phyloP scores from a whole-genome alignment of 176 grass and related monocot genomes.

The Paspalum notatum region DNA sequence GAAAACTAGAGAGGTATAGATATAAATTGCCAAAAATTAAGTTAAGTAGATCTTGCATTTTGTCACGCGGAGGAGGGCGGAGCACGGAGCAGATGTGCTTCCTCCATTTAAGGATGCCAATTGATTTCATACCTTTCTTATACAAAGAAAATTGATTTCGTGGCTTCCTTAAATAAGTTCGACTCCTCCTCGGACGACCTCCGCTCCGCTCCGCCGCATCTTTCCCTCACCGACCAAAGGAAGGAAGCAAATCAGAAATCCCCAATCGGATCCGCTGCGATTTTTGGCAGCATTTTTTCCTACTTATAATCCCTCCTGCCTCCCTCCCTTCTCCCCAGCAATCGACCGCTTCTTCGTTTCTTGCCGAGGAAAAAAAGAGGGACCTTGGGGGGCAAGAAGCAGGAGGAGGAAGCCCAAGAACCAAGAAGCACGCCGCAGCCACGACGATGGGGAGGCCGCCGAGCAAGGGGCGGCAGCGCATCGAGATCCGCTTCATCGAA shows the following conservation, averaged over 20 bases:
- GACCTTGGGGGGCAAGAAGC: not conserved
- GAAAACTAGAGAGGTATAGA: too few relatives aligned
- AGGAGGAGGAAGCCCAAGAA: not conserved
- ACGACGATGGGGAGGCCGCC: not conserved
- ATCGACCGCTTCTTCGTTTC: too few relatives aligned
- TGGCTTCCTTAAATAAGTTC: not conserved
- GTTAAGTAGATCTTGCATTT: too few relatives aligned
- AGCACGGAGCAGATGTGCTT: too few relatives aligned
- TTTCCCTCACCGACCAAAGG: not conserved
- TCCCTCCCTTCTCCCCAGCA: not conserved
- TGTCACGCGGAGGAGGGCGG: too few relatives aligned
- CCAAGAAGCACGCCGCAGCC: not conserved
- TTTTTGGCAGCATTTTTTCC: not conserved
- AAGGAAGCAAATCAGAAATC: not conserved
- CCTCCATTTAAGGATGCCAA: too few relatives aligned
- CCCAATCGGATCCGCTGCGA: not conserved
- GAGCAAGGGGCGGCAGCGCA: conserved; percentile 30
- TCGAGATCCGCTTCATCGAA: conserved; percentile 36
- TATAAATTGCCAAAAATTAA: too few relatives aligned
- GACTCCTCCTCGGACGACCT: too few relatives aligned
- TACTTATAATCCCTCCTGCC: not conserved
- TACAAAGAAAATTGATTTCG: not conserved
- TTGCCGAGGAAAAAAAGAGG: not conserved
- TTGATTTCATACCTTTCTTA: too few relatives aligned
- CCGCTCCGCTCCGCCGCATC: not conserved